A percentile compares a stretch with the other conserved stretches of the same genome.
Conservation (phyloP, 495 filamentous ascomycete genomes). For the Aspergillus ostianus region DNA sequence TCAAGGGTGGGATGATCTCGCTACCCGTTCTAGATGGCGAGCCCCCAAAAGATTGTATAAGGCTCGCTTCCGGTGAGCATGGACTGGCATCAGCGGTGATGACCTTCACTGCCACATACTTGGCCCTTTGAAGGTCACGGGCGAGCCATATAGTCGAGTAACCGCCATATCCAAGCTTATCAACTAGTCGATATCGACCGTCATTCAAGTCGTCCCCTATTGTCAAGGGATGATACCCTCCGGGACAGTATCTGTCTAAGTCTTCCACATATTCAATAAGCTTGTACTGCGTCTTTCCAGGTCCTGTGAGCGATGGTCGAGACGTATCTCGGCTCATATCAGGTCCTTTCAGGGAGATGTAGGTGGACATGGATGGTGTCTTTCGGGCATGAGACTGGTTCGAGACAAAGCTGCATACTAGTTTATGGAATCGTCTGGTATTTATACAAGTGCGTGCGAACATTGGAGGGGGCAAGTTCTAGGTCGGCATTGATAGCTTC, state of each 20-base stretch:
- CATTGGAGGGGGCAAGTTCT: not conserved
- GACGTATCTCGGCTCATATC: conserved; percentile 12
- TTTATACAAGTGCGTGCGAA: conserved; percentile 13
- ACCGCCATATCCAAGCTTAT: conserved; percentile 43
- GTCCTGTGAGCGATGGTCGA: conserved; percentile 7
- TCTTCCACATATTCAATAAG: conserved; percentile 25
- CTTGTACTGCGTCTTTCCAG: conserved; percentile 14
- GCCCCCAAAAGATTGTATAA: conserved; percentile 13
- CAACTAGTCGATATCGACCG: conserved; percentile 34
- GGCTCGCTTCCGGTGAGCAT: conserved; percentile 10
- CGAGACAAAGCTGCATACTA: conserved; percentile 9
- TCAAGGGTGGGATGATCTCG: conserved; percentile 26
- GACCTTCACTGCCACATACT: conserved; percentile 23
- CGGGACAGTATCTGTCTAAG: conserved; percentile 32
- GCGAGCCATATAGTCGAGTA: conserved; percentile 49
- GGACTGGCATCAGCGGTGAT: conserved; percentile 21
- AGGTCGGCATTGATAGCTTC: no score
- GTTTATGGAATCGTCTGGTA: not conserved
- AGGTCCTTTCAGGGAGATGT: conserved; percentile 4
- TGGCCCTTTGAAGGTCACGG: conserved; percentile 21
- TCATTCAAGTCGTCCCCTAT: conserved; percentile 34
- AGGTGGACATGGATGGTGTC: conserved; percentile 12
- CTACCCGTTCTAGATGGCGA: conserved; percentile 12
- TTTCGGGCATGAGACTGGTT: conserved; percentile 12
- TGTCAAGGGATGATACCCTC: conserved; percentile 43